Evolutionary conservation across 805 yeast genomes (phyloP).

Genomic region (Zygosaccharomyces rouxii): DNA sequence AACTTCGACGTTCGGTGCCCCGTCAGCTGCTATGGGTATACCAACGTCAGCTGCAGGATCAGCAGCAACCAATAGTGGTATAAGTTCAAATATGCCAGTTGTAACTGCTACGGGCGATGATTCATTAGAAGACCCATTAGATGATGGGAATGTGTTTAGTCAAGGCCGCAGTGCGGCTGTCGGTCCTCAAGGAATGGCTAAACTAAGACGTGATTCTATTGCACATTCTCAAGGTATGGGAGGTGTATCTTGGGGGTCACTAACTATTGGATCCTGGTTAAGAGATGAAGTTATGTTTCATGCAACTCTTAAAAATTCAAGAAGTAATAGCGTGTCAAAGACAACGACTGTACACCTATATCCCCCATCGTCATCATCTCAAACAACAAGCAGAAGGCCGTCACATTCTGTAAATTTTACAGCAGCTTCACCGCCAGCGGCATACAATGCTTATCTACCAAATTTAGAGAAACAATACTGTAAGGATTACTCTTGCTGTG

Average conservation of each 20-base stretch:
- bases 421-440: conserved; percentile 52
- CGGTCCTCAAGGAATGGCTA: conserved; percentile 25
- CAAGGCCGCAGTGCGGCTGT: conserved; percentile 10
- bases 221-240: conserved; percentile 98
- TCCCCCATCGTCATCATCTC: conserved; percentile 9
- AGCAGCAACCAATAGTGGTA: conserved; percentile 5
- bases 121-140: conserved; percentile 91
- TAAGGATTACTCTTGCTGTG: conserved; percentile 95
- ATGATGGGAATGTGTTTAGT: conserved; percentile 95
- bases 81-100: conserved; percentile 14
- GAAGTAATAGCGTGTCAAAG: conserved; percentile 12
- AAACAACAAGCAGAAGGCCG: conserved; percentile 12
- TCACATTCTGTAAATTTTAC: conserved; percentile 8
- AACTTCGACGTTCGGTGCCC: conserved; percentile 12
- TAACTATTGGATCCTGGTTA: conserved; percentile 92
- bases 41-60: neutral
- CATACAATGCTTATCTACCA: conserved; percentile 75
- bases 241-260: conserved; percentile 95
- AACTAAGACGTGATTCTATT: conserved; percentile 79
- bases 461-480: conserved; percentile 94
- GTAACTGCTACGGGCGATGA: conserved; percentile 59
- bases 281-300: conserved; percentile 83
- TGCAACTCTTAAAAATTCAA: conserved; percentile 21
- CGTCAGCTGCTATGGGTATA: conserved; percentile 8
- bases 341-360: conserved; percentile 11